Evolutionary conservation across 2,329 filamentous ascomycete species (phyloP), one percentile per base, ranked within the genome.

Genomic region (Arthrobotrys musiformis): DNA sequence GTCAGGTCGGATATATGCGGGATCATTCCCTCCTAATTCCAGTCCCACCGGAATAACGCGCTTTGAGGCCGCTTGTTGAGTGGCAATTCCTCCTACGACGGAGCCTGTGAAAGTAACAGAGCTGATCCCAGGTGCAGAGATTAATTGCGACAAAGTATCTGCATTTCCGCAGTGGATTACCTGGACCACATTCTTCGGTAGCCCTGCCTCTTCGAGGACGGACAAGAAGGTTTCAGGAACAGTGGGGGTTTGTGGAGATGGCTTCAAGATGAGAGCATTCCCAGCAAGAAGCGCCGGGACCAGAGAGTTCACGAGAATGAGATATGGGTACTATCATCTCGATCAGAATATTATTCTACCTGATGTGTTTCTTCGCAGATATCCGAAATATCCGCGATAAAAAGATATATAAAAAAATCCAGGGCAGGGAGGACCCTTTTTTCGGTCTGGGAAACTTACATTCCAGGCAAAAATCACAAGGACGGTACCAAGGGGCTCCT

Each of bases 401-500:
- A 5, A 33, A 33, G 9, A 9, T 33, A 19, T n/a, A n/a, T n/a
- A 19, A 42, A 42, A 44, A 17, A 15, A 46, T 15, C 44, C 17
- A 13, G 9, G 30, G 44, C 9, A 42, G 46, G 44, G 17, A 40
- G 15, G n/a, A n/a, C 66, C 63, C 84, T 4, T 46, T 1, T 37
- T 69, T 68, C 9, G 22, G 37, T 33, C 48, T n/a, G 5, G 44
- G 19, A 60, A 46, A 87, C 93, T 85, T 85, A 95, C 93, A 85
- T 98, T 98, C 94, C 94, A 98, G 0, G 94, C 92, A 84, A 97
- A 97, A 77, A 98, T 89, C 79, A 97, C 88, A 74, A 98, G 87
- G 15, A 95, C 92, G 9, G 93, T 93, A 0, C 94, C 94, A 63
- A 97, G 89, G 0, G 94, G 93, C 7, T 93, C 89, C 84, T 96